These are phyloP conservation scores for Colletotrichum tropicicola DNA, from an alignment of 2,329 filamentous ascomycete species.

Conservation along the genomic window DNA sequence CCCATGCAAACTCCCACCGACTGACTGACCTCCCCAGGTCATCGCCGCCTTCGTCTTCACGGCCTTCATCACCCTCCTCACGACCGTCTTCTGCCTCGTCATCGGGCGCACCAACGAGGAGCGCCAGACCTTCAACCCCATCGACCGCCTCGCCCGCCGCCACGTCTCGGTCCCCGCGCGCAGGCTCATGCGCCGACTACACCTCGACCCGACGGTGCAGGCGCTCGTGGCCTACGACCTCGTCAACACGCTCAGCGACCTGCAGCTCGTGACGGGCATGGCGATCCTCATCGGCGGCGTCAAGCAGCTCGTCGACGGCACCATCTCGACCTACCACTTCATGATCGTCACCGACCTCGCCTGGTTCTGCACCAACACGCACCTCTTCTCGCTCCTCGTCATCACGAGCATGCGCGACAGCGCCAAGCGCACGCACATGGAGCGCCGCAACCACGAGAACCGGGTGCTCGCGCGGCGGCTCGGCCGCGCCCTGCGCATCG, in stretches of 20 bases:
- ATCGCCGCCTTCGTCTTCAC: neutral
- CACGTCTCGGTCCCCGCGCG: neutral
- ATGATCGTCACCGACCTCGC: slow-evolving; percentile 35
- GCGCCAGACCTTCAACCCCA: slow-evolving; percentile 7
- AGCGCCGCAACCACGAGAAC: neutral
- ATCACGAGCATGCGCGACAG: slow-evolving; percentile 19
- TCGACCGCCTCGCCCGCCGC: slow-evolving; percentile 6
- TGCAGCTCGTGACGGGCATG: slow-evolving; percentile 36
- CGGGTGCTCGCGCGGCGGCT: neutral
- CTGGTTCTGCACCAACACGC: slow-evolving; percentile 35
- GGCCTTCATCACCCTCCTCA: neutral
- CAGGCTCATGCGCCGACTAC: neutral
- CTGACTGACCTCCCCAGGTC: too few species aligned
- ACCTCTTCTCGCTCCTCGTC: slow-evolving; percentile 32
- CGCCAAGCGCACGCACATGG: slow-evolving; percentile 19
- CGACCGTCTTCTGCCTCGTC: slow-evolving; percentile 1
- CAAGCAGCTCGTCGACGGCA: slow-evolving; percentile 25
- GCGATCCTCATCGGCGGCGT: slow-evolving; percentile 31
- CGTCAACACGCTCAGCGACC: slow-evolving; percentile 34
- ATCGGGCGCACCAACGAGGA: neutral
- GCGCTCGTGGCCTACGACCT: slow-evolving; percentile 30
- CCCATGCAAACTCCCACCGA: too few species aligned
- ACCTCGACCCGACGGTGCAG: neutral
- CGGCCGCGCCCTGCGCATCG: neutral
- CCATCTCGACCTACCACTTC: slow-evolving; percentile 36